Base-by-base conservation (phyloP, 192 early-diverging fungal genomes). In the Gonapodya sp. region DNA sequence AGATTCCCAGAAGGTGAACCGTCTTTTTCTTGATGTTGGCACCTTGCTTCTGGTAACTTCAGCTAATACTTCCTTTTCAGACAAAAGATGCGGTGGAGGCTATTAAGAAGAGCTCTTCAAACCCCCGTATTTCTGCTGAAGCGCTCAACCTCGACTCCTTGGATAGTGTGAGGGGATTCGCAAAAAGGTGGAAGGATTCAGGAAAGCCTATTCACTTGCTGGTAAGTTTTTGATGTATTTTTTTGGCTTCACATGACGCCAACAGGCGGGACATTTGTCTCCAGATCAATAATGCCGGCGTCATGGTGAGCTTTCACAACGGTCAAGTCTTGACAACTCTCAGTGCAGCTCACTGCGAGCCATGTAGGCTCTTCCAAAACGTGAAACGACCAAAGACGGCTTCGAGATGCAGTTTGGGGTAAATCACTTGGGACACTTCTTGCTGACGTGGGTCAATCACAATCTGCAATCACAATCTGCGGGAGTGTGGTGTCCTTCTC, bases 331-430 rank as follows among this genome's bases (percentile, higher is more conserved):
- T 78, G 1, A 81, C 37, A 2, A 31, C 1, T 75, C 35, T 32
- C 36, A 35, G 82, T 35, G 36, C 73, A 80, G 37, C 82, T 78
- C 36, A 16, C 33, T n/a, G 2, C n/a, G n/a, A n/a, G n/a, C 31
- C 73, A 80, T 80, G n/a, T 24, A 78, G 79, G n/a, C 31, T 2
- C 18, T 80, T 35, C 36, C 2, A 31, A 35, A 80, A 36, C 36
- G 36, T 16, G 35, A n/a, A 1, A 18, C 83, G 0, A 85, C 87
- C 31, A 82, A 83, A n/a, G 87, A 92, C 35, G 89, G 90, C n/a
- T 81, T 86, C 36, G 90, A 91, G 82, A 82, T 83, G n/a, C 91
- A 91, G 81, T 86, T 92, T 35, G 89, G 84, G 1, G 82, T 83
- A 32, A 90, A 89, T 79, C 89, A 92, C 81, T 79, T 92, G 0